Conservation (phyloP, 257 asterid genomes). For the Fraxinus quadrangulata region DNA sequence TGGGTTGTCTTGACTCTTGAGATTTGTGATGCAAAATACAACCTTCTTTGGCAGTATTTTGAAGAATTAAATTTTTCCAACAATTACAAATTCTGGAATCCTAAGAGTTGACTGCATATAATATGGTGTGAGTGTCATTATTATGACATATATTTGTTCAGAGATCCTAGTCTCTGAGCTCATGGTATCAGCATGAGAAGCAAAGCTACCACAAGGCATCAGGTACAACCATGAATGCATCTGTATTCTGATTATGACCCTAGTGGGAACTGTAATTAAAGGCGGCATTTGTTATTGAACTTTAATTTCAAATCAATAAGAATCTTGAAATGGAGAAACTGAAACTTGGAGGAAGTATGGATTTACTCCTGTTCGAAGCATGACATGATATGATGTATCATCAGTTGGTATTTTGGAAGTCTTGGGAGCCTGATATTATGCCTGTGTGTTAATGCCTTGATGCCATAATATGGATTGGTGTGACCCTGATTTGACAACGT, state of each 20-base stretch:
- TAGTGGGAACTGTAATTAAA: background rate
- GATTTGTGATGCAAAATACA: too few species aligned
- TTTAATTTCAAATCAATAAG: background rate
- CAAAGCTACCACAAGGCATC: background rate
- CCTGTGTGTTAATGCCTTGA: slow-evolving; percentile 9
- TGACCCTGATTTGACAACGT: background rate
- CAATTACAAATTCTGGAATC: background rate
- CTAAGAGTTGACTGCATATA: background rate
- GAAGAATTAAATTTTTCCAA: background rate
- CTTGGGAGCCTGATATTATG: background rate
- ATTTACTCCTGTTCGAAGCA: background rate
- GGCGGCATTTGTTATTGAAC: background rate
- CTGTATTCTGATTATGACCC: slow-evolving; percentile 4
- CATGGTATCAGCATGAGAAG: background rate
- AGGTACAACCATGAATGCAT: background rate
- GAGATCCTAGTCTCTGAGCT: background rate
- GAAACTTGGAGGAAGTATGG: background rate
- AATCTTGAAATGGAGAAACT: background rate
- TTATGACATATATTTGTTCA: background rate
- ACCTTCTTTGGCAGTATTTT: background rate
- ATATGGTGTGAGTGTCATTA: background rate
- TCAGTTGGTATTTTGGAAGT: slow-evolving; percentile 1
- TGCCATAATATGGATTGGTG: background rate
- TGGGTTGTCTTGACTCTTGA: too few species aligned
- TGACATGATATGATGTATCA: background rate